Conservation (phyloP, 2,329 filamentous ascomycete genomes). For the Ramularia collo-cygni region DNA sequence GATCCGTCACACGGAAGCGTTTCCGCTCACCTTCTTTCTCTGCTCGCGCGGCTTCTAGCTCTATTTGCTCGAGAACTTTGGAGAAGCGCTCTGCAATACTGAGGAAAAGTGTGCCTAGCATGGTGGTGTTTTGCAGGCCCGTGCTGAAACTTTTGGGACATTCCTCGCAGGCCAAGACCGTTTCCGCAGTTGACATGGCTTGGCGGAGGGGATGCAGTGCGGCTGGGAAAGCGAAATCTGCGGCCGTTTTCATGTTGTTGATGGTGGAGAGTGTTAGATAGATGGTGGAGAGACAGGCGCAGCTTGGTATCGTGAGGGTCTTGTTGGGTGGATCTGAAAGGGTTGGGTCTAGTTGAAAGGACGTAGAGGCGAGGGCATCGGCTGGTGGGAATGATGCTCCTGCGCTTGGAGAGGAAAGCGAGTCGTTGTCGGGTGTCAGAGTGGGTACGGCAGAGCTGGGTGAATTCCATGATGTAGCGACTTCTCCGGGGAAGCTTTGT, state of each 20-base stretch:
- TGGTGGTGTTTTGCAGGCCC: slow-evolving; percentile 40
- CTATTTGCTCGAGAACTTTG: slow-evolving; percentile 35
- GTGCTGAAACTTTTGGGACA: slow-evolving; percentile 39
- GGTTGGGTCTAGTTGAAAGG: slow-evolving; percentile 10
- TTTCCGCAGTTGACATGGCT: slow-evolving; percentile 35
- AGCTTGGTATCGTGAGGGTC: slow-evolving; percentile 21
- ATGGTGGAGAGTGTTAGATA: slow-evolving; percentile 40
- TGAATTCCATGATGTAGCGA: no score
- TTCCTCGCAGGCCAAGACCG: slow-evolving; percentile 35
- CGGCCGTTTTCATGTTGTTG: slow-evolving; percentile 29
- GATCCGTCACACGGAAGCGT: slow-evolving; percentile 38
- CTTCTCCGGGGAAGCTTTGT: slow-evolving; percentile 1
- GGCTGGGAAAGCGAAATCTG: slow-evolving; percentile 38
- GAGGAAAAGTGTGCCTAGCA: slow-evolving; percentile 36
- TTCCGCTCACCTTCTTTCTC: slow-evolving; percentile 31
- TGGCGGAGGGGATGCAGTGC: slow-evolving; percentile 36
- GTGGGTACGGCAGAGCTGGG: slow-evolving; percentile 7
- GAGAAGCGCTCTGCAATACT: slow-evolving; percentile 37
- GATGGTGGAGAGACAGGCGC: slow-evolving; percentile 41
- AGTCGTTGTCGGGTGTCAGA: slow-evolving; percentile 18
- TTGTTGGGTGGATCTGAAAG: slow-evolving; percentile 5
- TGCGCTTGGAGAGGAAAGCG: slow-evolving; percentile 5
- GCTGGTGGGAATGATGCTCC: slow-evolving; percentile 4
- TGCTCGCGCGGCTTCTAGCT: slow-evolving; percentile 33
- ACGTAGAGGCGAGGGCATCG: neutral